Conservation (phyloP, 2,329 filamentous ascomycete genomes). For the Cladosporium sp. region DNA sequence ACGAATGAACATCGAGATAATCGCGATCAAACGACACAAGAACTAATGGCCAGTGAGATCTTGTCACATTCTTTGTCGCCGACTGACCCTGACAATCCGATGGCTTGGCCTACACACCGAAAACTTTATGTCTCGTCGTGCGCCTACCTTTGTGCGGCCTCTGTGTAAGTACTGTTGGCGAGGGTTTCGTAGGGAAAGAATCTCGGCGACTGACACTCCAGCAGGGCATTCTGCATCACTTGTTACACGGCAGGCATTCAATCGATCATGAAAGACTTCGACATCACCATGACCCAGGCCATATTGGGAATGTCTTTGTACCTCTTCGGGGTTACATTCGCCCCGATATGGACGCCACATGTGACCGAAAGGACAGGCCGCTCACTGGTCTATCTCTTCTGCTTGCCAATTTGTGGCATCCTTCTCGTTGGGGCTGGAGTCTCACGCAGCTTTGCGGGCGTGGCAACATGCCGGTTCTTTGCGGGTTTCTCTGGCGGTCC, state of each 20-base stretch:
- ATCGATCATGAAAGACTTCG: slow-evolving; percentile 20
- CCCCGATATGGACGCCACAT: slow-evolving; percentile 64
- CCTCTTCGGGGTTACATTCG: slow-evolving; percentile 63
- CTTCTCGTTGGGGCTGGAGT: slow-evolving; percentile 54
- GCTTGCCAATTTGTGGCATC: slow-evolving; percentile 20
- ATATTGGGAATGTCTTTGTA: slow-evolving; percentile 43
- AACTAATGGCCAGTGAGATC: slow-evolving; percentile 16
- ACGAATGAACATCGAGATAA: background rate
- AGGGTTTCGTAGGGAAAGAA: accelerated
- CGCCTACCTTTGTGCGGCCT: slow-evolving; percentile 18
- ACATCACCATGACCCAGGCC: slow-evolving; percentile 8
- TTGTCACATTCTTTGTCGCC: slow-evolving; percentile 20
- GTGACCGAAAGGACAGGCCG: slow-evolving; percentile 60
- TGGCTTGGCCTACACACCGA: slow-evolving; percentile 22
- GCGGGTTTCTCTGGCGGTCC: slow-evolving; percentile 70
- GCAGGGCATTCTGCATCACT: slow-evolving; percentile 21
- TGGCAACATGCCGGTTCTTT: slow-evolving; percentile 64
- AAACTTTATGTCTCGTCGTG: slow-evolving; percentile 19
- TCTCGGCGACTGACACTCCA: background rate
- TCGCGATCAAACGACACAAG: background rate
- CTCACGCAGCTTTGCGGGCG: slow-evolving; percentile 50
- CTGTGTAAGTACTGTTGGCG: slow-evolving; percentile 17
- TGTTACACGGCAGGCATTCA: slow-evolving; percentile 17
- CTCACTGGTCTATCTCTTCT: slow-evolving; percentile 51
- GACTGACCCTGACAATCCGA: slow-evolving; percentile 20